These are phyloP conservation scores for Teratosphaeria nubilosa DNA, from an alignment of 2,329 filamentous ascomycete genomes.

Conservation along the genomic window DNA sequence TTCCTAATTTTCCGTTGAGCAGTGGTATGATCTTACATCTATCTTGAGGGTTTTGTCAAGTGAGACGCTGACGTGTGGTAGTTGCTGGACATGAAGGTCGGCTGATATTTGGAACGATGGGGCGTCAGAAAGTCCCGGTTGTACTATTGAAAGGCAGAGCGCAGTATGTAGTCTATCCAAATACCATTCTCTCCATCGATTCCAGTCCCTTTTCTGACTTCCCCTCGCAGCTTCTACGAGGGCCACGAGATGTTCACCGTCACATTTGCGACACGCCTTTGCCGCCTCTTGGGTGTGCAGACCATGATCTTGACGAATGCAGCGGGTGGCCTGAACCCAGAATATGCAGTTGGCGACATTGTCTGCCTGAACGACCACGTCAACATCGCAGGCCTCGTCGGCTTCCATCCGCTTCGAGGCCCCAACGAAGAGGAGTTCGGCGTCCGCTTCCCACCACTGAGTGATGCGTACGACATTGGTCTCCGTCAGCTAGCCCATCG, in stretches of 20 bases:
- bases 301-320: constrained; percentile 58
- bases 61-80: constrained; percentile 8
- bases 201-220: background rate
- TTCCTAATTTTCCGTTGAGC: constrained; percentile 52
- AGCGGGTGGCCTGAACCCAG: constrained; percentile 54
- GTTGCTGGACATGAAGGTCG: constrained; percentile 54
- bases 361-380: constrained; percentile 57
- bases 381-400: constrained; percentile 52
- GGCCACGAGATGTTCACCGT: constrained; percentile 53
- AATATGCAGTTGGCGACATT: constrained; percentile 55
- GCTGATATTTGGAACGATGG: constrained; percentile 53
- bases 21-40: constrained; percentile 39
- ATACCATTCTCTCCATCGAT: background rate
- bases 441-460: constrained; percentile 52
- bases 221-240: constrained; percentile 50
- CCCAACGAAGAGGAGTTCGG: constrained; percentile 55
- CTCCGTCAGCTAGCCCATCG: constrained; percentile 48
- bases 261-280: constrained; percentile 55
- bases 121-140: constrained; percentile 41
- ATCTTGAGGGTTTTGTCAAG: background rate
- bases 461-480: constrained; percentile 56
- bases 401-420: constrained; percentile 51
- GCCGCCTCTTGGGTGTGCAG: constrained; percentile 51
- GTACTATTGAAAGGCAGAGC: constrained; percentile 55
- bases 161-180: constrained; percentile 41